Conservation (phyloP, 495 filamentous ascomycete species). For the Hyaloscypha variabilis region DNA sequence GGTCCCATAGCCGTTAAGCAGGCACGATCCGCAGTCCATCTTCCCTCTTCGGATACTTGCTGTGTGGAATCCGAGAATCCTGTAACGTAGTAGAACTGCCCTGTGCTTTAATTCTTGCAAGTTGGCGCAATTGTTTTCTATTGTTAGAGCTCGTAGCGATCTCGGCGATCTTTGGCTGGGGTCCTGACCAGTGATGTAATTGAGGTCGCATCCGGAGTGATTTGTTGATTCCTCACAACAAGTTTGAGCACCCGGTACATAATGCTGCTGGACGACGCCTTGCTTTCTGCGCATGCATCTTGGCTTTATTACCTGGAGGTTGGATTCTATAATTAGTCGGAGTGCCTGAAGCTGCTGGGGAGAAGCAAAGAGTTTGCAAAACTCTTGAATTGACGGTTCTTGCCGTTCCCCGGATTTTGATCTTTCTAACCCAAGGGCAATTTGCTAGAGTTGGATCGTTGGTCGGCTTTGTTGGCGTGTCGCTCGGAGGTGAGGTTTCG, state of each 20-base stretch:
- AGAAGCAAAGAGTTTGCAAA: too few species aligned
- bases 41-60: background rate
- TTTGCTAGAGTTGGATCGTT: too few species aligned
- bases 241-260: background rate
- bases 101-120: background rate
- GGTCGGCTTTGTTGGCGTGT: too few species aligned
- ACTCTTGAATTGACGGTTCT: background rate
- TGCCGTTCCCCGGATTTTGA: background rate
- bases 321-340: background rate
- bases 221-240: background rate
- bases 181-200: background rate
- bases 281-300: background rate
- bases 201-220: background rate
- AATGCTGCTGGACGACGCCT: background rate
- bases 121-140: background rate
- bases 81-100: background rate
- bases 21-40: background rate
- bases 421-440: background rate
- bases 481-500: too few species aligned
- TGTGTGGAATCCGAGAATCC: background rate
- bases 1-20: background rate
- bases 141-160: background rate
- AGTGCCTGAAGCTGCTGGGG: background rate
- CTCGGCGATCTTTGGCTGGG: background rate
- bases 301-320: background rate